Evolutionary conservation across 2,329 filamentous ascomycete species (phyloP), one percentile per base, ranked within the genome.

Genomic region (Huntiella moniliformis): DNA sequence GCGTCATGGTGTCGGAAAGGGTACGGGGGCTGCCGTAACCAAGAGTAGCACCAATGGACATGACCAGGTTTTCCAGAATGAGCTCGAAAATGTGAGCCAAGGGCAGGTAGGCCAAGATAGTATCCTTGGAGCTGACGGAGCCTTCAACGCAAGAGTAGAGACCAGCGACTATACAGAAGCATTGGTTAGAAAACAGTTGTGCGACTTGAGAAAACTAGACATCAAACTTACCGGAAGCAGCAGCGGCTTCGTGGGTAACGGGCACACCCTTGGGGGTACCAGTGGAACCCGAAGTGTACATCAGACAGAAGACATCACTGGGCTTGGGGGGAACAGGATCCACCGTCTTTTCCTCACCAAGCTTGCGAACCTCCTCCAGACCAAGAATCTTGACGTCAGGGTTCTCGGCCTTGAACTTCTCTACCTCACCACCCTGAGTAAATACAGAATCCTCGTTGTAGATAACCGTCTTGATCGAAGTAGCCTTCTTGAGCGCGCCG

Each of bases 11-110:
- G 58, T 96, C 88, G 5, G 87, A 83, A 46, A 98, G 70, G 0
- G 91, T 96, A 56, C 84, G 79, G 13, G 86, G 80, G 59, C 83
- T 88, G 50, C 88, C 91, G 60, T 96, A 96, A 48, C 91, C 91
- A 66, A 98, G 78, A 31, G 82, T 87, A 54, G 80, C 87, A 54
- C 91, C 91, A 68, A 88, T 83, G 64, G 79, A 91, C 51, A 98
- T 63, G 49, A 82, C 84, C 5, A 88, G 68, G 60, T 93, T 95
- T 64, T 98, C 91, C 53, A 98, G 84, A 49, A 88, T 82, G 62
- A 94, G 91, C 62, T 98, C 91, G 56, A 98, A 77, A 56, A 96
- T 96, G 59, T 98, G 91, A 2, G 91, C 87, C 45, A 93, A 77
- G 1, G 91, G 91, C 11, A 98, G 74, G 61, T 96, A 98, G 16